Evolutionary conservation across 768 basidiomycete genomes (phyloP).

Genomic region (Leucosporidium creatinivorum): DNA sequence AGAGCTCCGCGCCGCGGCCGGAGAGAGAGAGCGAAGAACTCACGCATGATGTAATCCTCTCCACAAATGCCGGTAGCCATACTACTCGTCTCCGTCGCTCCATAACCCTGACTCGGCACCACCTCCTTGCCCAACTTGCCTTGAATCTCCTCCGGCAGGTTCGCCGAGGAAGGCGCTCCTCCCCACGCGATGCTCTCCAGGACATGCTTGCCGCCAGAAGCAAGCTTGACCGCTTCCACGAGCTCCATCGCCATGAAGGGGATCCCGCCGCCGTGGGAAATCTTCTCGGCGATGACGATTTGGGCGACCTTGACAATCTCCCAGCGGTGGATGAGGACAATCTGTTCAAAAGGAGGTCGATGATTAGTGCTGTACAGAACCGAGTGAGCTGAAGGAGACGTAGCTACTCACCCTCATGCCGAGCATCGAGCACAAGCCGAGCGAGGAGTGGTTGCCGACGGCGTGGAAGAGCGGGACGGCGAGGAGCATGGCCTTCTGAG

Average conservation of each 20-base stretch:
- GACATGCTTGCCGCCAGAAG: neutral
- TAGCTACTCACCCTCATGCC: slow-evolving; percentile 15
- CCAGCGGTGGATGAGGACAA: slow-evolving; percentile 36
- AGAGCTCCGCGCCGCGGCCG: too few relatives aligned
- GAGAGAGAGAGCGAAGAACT: neutral
- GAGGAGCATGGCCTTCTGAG: neutral
- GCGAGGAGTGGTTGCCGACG: slow-evolving; percentile 45
- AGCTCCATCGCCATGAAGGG: slow-evolving; percentile 48
- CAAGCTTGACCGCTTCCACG: slow-evolving; percentile 39
- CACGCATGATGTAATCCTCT: slow-evolving; percentile 50
- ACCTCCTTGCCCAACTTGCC: neutral
- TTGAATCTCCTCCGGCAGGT: slow-evolving; percentile 16
- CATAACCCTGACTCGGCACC: slow-evolving; percentile 20
- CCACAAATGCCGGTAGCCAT: slow-evolving; percentile 51
- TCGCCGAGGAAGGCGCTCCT: slow-evolving; percentile 36
- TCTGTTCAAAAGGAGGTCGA: neutral
- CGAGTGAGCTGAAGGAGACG: too few relatives aligned
- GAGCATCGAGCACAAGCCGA: slow-evolving; percentile 11
- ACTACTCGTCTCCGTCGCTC: slow-evolving; percentile 42
- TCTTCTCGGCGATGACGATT: slow-evolving; percentile 52
- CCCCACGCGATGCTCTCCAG: slow-evolving; percentile 37
- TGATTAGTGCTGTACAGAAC: neutral
- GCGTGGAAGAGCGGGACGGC: slow-evolving; percentile 63
- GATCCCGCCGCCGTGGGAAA: slow-evolving; percentile 50
- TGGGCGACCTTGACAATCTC: slow-evolving; percentile 37